Percentiles rank a stretch among this genome's conserved stretches.
Conservation (phyloP, 257 asterid species). For the Leonotis leonurus region DNA sequence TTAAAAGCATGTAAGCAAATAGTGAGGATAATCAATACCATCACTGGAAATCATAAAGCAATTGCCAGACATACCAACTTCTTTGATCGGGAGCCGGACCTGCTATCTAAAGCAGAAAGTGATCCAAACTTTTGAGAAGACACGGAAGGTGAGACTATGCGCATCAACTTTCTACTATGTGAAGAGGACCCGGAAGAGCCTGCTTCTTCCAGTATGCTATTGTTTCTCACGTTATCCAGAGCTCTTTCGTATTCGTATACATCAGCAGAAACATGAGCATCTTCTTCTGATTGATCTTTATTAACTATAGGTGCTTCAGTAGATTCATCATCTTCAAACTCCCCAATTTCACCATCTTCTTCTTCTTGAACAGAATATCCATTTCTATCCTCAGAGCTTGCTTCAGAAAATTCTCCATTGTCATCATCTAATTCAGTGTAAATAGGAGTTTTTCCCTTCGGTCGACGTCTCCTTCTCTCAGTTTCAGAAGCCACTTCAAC, state of each 20-base stretch:
- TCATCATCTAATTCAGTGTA: conserved; percentile 97
- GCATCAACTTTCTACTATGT: conserved; percentile 52
- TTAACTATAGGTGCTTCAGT: conserved; percentile 38
- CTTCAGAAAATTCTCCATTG: conserved; percentile 75
- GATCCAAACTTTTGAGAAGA: conserved; percentile 98
- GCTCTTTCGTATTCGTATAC: conserved; percentile 53
- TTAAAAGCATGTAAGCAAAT: conserved; percentile 9
- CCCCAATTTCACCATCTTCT: conserved; percentile 70
- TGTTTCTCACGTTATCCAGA: conserved; percentile 39
- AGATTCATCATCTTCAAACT: conserved; percentile 80
- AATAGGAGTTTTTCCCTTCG: conserved; percentile 72
- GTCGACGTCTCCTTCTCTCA: conserved; percentile 82
- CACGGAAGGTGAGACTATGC: conserved; percentile 63
- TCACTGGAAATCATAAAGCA: background rate
- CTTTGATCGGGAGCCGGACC: conserved; percentile 78
- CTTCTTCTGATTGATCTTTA: conserved; percentile 79
- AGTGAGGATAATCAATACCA: background rate
- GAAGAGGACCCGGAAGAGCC: conserved; percentile 93
- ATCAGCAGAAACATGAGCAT: conserved; percentile 46
- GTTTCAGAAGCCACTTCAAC: conserved; percentile 55
- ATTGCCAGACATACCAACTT: conserved; percentile 43
- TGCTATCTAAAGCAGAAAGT: conserved; percentile 87
- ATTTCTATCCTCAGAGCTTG: conserved; percentile 76
- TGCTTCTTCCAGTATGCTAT: conserved; percentile 45
- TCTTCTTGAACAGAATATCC: conserved; percentile 62